A percentile compares a stretch with the other conserved stretches of the same genome.
Conservation (phyloP, 805 yeast species). For the Brettanomyces custersianus region DNA sequence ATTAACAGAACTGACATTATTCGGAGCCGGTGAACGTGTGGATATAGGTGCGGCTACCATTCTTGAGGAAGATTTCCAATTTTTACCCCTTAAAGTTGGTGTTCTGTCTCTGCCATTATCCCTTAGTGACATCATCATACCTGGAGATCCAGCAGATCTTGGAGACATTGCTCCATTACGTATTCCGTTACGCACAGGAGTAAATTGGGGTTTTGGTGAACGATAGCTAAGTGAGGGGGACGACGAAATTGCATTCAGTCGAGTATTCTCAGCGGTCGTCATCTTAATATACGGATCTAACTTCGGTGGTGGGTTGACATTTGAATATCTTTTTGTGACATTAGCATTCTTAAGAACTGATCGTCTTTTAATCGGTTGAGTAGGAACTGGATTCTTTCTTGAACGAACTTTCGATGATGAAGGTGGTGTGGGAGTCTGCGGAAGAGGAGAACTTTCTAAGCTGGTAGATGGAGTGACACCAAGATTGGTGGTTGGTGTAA, state of each 20-base stretch:
- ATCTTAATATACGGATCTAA: constrained; percentile 57
- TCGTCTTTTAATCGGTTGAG: constrained; percentile 11
- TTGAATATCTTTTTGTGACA: constrained; percentile 11
- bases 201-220: background rate
- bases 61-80: background rate
- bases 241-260: constrained; percentile 55
- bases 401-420: background rate
- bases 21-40: no score
- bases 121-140: background rate
- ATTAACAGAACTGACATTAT: no score
- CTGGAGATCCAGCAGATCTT: no score
- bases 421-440: background rate
- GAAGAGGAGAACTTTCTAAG: no score
- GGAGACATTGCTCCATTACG: background rate
- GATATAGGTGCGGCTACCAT: background rate
- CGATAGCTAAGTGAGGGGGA: constrained; percentile 14
- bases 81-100: background rate
- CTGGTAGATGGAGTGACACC: background rate
- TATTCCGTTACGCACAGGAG: background rate
- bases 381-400: background rate
- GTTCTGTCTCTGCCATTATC: no score
- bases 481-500: background rate
- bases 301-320: constrained; percentile 32
- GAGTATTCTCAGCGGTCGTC: constrained; percentile 73
- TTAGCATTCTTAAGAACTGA: constrained; percentile 39